Evolutionary conservation across 2,329 filamentous ascomycete genomes (phyloP).

Genomic region (Rhinocladiella mackenziei): DNA sequence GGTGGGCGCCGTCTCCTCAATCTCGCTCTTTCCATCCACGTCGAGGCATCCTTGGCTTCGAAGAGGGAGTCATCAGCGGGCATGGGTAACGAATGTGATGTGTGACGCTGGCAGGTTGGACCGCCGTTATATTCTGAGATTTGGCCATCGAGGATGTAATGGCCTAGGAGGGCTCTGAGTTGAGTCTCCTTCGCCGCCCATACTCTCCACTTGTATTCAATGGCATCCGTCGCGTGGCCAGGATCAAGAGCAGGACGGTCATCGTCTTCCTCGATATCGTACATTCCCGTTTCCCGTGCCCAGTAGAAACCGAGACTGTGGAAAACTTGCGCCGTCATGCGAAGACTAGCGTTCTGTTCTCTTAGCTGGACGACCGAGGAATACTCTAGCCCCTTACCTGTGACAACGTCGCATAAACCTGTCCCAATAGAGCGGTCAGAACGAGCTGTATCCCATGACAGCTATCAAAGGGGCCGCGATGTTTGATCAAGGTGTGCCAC

Average conservation of each 20-base stretch:
- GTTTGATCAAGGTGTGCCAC: conserved; percentile 46
- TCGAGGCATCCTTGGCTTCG: conserved; percentile 36
- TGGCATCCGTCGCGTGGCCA: conserved; percentile 30
- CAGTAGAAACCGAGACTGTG: conserved; percentile 45
- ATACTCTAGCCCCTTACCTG: conserved; percentile 26
- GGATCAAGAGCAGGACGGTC: conserved; percentile 36
- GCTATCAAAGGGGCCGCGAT: conserved; percentile 41
- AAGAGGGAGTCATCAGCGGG: conserved; percentile 42
- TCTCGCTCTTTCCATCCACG: conserved; percentile 29
- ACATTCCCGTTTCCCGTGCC: conserved; percentile 46
- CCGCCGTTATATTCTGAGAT: conserved; percentile 44
- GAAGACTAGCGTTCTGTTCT: conserved; percentile 37
- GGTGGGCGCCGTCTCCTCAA: neutral
- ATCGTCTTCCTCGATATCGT: conserved; percentile 37
- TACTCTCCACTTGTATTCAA: conserved; percentile 40
- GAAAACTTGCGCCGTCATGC: conserved; percentile 44
- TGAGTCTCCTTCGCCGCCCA: conserved; percentile 46
- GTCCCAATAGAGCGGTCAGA: conserved; percentile 42
- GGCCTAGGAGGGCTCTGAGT: conserved; percentile 42
- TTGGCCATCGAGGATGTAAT: conserved; percentile 45
- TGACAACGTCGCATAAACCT: conserved; percentile 45
- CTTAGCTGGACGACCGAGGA: neutral
- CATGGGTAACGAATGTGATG: conserved; percentile 40
- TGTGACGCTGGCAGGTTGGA: conserved; percentile 41
- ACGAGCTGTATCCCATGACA: conserved; percentile 45